These are phyloP conservation scores for Monilinia fructigena DNA, from an alignment of 2,329 filamentous ascomycete species.

Conservation along the genomic window DNA sequence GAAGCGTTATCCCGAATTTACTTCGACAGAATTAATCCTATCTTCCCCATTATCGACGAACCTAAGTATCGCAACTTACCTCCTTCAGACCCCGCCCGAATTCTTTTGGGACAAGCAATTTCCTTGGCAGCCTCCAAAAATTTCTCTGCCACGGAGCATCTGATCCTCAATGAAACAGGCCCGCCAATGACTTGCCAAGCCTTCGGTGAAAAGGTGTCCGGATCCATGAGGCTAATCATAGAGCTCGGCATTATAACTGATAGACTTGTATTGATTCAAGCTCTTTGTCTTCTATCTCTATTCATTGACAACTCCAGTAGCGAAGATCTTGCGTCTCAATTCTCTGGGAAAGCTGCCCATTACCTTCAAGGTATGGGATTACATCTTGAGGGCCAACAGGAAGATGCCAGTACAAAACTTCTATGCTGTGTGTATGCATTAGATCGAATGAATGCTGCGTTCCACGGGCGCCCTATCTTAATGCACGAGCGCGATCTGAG, in stretches of 20 bases:
- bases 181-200: conserved; percentile 27
- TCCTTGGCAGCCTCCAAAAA: conserved; percentile 55
- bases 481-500: conserved; percentile 62
- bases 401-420: conserved; percentile 43
- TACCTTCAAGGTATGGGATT: conserved; percentile 57
- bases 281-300: conserved; percentile 55
- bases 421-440: conserved; percentile 62
- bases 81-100: conserved; percentile 40
- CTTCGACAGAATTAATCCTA: conserved; percentile 38
- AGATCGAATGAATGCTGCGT: conserved; percentile 57
- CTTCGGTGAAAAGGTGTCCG: conserved; percentile 33
- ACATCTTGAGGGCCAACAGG: conserved; percentile 47
- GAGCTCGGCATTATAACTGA: conserved; percentile 55
- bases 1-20: conserved; percentile 46
- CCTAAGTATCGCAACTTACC: conserved; percentile 40
- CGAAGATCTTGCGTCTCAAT: conserved; percentile 53
- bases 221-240: conserved; percentile 39
- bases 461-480: conserved; percentile 59
- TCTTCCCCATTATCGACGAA: conserved; percentile 37
- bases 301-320: conserved; percentile 58
- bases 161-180: conserved; percentile 37
- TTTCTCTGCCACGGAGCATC: conserved; percentile 45
- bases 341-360: conserved; percentile 55
- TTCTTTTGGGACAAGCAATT: conserved; percentile 52
- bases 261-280: conserved; percentile 54